These are phyloP conservation scores for Madurella fahalii DNA, from an alignment of 2,329 filamentous ascomycete genomes.

Conservation along the genomic window DNA sequence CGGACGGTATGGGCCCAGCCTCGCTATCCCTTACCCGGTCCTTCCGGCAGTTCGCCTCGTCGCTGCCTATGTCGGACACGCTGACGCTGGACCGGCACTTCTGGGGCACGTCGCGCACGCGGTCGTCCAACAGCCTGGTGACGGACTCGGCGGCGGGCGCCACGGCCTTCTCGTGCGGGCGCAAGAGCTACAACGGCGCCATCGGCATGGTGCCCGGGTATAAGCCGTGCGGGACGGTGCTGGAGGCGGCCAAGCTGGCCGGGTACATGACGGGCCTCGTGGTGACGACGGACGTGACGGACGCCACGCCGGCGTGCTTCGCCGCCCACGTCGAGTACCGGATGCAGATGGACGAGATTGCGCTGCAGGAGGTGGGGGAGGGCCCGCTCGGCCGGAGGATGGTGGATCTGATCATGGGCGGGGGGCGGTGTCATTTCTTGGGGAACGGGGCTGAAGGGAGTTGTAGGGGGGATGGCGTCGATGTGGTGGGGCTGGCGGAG, in stretches of 20 bases:
- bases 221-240: conserved; percentile 81
- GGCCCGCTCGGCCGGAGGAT: conserved; percentile 74
- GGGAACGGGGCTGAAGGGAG: conserved; percentile 76
- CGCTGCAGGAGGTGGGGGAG: conserved; percentile 84
- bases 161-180: conserved; percentile 88
- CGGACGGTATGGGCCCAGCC: conserved; percentile 95
- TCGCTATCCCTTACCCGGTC: conserved; percentile 81
- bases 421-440: conserved; percentile 88
- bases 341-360: conserved; percentile 82
- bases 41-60: conserved; percentile 74
- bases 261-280: conserved; percentile 93
- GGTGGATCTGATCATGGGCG: conserved; percentile 89
- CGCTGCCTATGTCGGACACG: conserved; percentile 68
- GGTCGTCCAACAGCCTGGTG: conserved; percentile 77
- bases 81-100: conserved; percentile 82
- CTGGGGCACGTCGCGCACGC: conserved; percentile 83
- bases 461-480: conserved; percentile 73
- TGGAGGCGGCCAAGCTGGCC: conserved; percentile 88
- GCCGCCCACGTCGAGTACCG: conserved; percentile 80
- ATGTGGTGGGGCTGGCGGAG: conserved; percentile 70
- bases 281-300: conserved; percentile 90
- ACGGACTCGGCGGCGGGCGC: conserved; percentile 97
- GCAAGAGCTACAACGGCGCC: conserved; percentile 95
- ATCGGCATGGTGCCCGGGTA: conserved; percentile 85
- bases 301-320: conserved; percentile 95